These are phyloP conservation scores for Irpex sp. DNA, from an alignment of 1,284 basidiomycete species.

Conservation along the genomic window DNA sequence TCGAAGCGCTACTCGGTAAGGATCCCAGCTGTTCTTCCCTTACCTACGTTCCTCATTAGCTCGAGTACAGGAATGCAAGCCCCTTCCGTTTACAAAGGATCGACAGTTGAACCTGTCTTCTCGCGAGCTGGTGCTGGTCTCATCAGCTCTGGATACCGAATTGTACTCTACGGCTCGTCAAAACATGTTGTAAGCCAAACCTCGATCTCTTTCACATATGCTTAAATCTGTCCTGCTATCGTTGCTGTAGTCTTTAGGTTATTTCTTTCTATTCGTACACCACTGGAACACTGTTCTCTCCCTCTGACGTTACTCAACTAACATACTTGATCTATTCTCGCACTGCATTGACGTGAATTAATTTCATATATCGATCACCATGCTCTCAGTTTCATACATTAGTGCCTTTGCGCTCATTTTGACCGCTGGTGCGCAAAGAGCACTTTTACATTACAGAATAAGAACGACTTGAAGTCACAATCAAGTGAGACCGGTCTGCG, in stretches of 20 bases:
- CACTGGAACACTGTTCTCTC: not conserved
- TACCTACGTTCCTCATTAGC: not conserved
- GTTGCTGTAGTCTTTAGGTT: not conserved
- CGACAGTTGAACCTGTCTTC: not conserved
- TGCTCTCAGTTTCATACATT: too few species aligned
- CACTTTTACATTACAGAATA: too few species aligned
- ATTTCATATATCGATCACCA: too few species aligned
- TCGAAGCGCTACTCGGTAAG: not conserved
- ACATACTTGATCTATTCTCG: too few species aligned
- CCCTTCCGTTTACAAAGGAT: not conserved
- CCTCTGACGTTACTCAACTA: not conserved
- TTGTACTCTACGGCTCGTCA: not conserved
- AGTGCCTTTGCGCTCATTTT: too few species aligned
- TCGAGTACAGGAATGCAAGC: not conserved
- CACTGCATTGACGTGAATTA: too few species aligned
- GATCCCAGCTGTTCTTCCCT: not conserved
- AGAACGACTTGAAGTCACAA: too few species aligned
- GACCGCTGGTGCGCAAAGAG: too few species aligned
- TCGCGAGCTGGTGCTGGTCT: not conserved
- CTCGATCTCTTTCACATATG: not conserved
- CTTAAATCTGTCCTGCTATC: not conserved
- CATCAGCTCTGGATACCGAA: not conserved
- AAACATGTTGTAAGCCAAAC: not conserved
- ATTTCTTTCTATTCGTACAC: not conserved
- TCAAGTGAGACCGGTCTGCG: too few species aligned